Conservation (phyloP, 345 rosid species). For the Ailanthus altissimus region DNA sequence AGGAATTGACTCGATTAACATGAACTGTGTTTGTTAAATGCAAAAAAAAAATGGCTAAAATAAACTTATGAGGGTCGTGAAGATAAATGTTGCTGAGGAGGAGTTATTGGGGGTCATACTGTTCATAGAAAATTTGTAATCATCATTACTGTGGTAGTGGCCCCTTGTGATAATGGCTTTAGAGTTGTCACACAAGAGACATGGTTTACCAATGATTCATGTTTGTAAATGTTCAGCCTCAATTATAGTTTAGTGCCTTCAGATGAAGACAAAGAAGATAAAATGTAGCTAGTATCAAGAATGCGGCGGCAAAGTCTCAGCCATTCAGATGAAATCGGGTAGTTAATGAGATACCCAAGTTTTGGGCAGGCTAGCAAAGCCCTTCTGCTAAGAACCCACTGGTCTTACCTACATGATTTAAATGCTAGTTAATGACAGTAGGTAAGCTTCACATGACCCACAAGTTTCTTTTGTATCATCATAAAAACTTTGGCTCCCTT, state of each 20-base stretch:
- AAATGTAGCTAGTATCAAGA: neutral
- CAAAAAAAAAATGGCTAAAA: neutral
- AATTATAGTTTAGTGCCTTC: neutral
- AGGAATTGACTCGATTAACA: neutral
- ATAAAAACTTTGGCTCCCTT: neutral
- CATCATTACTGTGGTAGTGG: neutral
- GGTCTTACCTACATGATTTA: constrained; percentile 28
- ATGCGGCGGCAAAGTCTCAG: neutral
- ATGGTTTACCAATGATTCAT: constrained; percentile 2
- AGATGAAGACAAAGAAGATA: constrained; percentile 1
- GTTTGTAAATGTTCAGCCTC: constrained; percentile 10
- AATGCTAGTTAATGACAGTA: constrained; percentile 49
- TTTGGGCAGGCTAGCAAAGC: neutral
- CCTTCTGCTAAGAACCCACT: constrained; percentile 1
- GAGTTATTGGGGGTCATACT: neutral
- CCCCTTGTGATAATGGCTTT: constrained; percentile 2
- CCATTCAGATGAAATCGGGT: constrained; percentile 4
- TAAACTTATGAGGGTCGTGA: neutral
- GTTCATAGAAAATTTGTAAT: neutral
- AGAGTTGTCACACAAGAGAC: constrained; percentile 13
- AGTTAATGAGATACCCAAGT: neutral
- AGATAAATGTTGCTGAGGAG: neutral
- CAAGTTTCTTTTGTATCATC: neutral
- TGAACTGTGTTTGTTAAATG: constrained; percentile 1
- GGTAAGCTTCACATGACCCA: constrained; percentile 42